Evolutionary conservation across 2,329 filamentous ascomycete genomes (phyloP), one percentile per base, ranked within the genome.

Genomic region (Fusarium sp.): DNA sequence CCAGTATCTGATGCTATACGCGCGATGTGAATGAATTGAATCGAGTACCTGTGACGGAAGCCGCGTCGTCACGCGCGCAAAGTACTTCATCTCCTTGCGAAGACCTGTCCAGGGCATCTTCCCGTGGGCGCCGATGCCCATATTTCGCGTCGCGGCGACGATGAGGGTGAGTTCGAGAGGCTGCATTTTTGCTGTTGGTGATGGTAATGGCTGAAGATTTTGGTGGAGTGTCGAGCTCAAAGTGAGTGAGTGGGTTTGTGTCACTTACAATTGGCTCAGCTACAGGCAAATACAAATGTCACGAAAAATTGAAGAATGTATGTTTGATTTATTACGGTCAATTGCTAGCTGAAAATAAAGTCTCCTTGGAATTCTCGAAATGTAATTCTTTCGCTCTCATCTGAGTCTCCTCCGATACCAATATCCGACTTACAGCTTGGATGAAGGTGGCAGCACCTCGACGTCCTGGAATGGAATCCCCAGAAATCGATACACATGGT

Each of bases 41-140:
- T 45, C 11, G 69, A 74, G 65, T 79, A 86, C 86, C 79, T 82
- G 80, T 40, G 81, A 75, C 27, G 88, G 86, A 0, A 90, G 81
- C 18, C 92, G 90, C 78, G 94, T 95, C 4, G 96, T 98, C 45
- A 98, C 93, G 68, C 95, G 92, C 20, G 95, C 93, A 82, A 99
- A 99, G 82, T 98, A 98, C 42, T 91, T 91, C 95, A 99, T 98
- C 84, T 99, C 97, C 73, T 93, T 92, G 83, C 92, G 94, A 36
- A 98, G 89, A 50, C 93, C 93, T 0, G 93, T 94, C 97, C 97
- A 99, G 5, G 97, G 97, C 64, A 99, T 90, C 5, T 87, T 89
- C 69, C 95, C 95, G 69, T 88, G 87, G 56, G 90, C 88, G 68
- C 97, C 97, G 79, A 99, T 98, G 81, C 97, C 97, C 87, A 98